Percentiles rank a stretch among this genome's conserved stretches.
Conservation (phyloP, 1,284 basidiomycete genomes). For the Rhizoctonia solani region DNA sequence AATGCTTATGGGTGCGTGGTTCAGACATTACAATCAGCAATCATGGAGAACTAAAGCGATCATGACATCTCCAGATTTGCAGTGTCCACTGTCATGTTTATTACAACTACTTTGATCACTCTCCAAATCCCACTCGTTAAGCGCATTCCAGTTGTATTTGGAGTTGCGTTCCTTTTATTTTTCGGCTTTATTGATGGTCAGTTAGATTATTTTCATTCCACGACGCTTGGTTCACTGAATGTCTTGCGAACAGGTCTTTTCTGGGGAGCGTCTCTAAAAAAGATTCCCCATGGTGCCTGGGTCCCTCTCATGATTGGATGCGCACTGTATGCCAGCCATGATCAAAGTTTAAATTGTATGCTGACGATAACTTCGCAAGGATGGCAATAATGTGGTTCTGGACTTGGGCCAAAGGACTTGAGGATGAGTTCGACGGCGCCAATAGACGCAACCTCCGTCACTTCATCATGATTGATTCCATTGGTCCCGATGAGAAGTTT, state of each 20-base stretch:
- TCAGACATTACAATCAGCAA: too few species aligned
- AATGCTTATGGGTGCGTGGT: conserved; percentile 57
- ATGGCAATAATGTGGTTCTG: conserved; percentile 59
- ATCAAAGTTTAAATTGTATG: conserved; percentile 1
- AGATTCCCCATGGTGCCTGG: conserved; percentile 66
- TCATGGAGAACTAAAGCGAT: too few species aligned
- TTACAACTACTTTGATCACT: conserved; percentile 59
- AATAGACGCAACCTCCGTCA: conserved; percentile 60
- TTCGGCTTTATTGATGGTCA: conserved; percentile 65
- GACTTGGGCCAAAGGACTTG: conserved; percentile 66
- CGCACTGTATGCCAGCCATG: conserved; percentile 49
- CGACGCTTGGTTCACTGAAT: not conserved
- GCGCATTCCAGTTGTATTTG: conserved; percentile 51
- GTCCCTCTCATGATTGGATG: conserved; percentile 62
- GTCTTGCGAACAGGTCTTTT: conserved; percentile 51
- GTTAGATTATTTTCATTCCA: not conserved
- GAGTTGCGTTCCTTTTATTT: conserved; percentile 55
- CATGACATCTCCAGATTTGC: conserved; percentile 61
- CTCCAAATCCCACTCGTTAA: conserved; percentile 65
- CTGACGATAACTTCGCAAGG: conserved; percentile 41
- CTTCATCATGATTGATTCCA: conserved; percentile 49
- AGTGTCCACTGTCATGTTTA: conserved; percentile 66
- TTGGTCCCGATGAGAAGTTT: conserved; percentile 22
- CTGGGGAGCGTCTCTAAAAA: conserved; percentile 64
- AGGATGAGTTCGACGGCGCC: conserved; percentile 60